These are phyloP conservation scores for Adansonia grandidieri DNA, from an alignment of 441 rosid genomes.

Conservation along the genomic window DNA sequence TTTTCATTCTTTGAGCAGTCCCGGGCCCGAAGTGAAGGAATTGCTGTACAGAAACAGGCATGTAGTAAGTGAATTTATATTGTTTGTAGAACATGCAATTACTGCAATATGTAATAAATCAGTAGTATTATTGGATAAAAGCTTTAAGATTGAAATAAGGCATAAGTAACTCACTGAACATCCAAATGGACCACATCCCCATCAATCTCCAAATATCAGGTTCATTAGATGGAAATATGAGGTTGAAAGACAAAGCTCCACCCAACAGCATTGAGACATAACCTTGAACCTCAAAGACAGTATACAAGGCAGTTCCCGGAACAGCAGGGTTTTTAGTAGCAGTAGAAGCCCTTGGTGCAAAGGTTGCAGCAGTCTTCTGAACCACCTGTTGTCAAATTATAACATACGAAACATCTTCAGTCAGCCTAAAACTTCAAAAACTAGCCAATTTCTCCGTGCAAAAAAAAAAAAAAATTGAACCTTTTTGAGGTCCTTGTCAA, in stretches of 20 bases:
- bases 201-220: constrained; percentile 95
- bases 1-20: constrained; percentile 63
- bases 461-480: constrained; percentile 32
- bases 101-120: background rate
- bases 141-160: background rate
- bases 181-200: constrained; percentile 99
- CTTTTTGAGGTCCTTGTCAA: constrained; percentile 82
- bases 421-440: constrained; percentile 12
- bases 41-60: constrained; percentile 51
- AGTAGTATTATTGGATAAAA: background rate
- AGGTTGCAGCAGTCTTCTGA: constrained; percentile 92
- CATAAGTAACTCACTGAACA: constrained; percentile 73
- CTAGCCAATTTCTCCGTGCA: background rate
- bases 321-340: constrained; percentile 90
- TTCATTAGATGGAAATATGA: constrained; percentile 81
- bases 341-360: constrained; percentile 94
- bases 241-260: constrained; percentile 84
- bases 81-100: constrained; percentile 1
- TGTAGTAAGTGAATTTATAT: background rate
- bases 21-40: constrained; percentile 84
- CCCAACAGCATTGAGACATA: constrained; percentile 79
- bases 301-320: constrained; percentile 82
- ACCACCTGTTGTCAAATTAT: constrained; percentile 57
- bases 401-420: constrained; percentile 11
- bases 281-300: constrained; percentile 90